These are phyloP conservation scores for Heliamphora exappendiculata DNA, from an alignment of 148 eudicot genomes.

Conservation along the genomic window DNA sequence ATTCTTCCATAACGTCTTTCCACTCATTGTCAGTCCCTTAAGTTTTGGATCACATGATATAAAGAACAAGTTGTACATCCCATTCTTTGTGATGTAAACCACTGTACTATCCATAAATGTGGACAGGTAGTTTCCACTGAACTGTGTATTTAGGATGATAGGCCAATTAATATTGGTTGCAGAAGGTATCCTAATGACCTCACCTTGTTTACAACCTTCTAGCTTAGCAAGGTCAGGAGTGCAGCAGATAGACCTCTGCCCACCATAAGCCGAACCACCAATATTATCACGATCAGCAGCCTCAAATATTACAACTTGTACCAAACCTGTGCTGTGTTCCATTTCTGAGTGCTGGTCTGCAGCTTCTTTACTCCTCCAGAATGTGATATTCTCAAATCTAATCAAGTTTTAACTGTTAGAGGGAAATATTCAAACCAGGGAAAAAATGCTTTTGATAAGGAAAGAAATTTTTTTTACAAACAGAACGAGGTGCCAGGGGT, in stretches of 20 bases:
- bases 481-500: not conserved
- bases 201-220: constrained; percentile 93
- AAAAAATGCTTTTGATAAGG: not conserved
- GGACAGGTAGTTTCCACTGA: constrained; percentile 48
- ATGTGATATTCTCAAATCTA: constrained; percentile 88
- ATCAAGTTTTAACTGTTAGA: constrained; percentile 11
- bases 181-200: constrained; percentile 71
- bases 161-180: constrained; percentile 73
- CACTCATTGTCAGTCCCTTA: constrained; percentile 64
- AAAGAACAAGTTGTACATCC: constrained; percentile 95
- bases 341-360: constrained; percentile 42
- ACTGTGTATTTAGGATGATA: constrained; percentile 54
- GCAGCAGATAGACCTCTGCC: constrained; percentile 93
- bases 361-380: constrained; percentile 77
- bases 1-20: constrained; percentile 87
- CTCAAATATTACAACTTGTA: constrained; percentile 81
- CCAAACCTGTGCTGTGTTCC: constrained; percentile 64
- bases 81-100: constrained; percentile 62
- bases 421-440: not conserved
- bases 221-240: constrained; percentile 97
- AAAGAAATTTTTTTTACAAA: not conserved
- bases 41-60: constrained; percentile 82
- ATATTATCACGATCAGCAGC: constrained; percentile 96
- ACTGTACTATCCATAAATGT: constrained; percentile 53
- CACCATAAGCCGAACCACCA: constrained; percentile 97